These are phyloP conservation scores for Candida nanaspora DNA, from an alignment of 805 yeast genomes.

Conservation along the genomic window DNA sequence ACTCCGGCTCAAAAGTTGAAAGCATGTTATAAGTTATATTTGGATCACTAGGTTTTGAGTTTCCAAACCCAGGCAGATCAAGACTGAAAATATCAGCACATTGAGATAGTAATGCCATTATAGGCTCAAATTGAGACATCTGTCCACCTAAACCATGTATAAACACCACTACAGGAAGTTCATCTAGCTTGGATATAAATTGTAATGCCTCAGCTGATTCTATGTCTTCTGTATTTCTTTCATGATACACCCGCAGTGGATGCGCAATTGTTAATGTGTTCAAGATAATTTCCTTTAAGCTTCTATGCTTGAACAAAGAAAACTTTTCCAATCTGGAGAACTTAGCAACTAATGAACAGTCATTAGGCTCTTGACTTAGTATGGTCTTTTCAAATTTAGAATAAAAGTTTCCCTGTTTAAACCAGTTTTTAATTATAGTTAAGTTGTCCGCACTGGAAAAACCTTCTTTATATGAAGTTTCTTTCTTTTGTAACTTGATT, in stretches of 20 bases:
- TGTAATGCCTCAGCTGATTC: constrained; percentile 11
- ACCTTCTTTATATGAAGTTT: not conserved
- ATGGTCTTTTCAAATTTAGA: constrained; percentile 36
- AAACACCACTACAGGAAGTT: constrained; percentile 55
- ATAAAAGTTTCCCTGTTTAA: constrained; percentile 9
- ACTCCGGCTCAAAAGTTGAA: constrained; percentile 10
- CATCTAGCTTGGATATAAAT: constrained; percentile 30
- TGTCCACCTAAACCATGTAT: constrained; percentile 92
- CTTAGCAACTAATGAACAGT: constrained; percentile 46
- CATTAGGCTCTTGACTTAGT: constrained; percentile 40
- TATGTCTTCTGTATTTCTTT: constrained; percentile 15
- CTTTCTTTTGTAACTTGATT: constrained; percentile 1
- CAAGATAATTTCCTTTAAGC: constrained; percentile 25
- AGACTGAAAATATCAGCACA: constrained; percentile 59
- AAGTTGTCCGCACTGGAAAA: not conserved
- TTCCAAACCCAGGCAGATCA: constrained; percentile 90
- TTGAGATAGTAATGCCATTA: constrained; percentile 55
- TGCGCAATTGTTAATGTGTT: constrained; percentile 42
- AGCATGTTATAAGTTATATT: constrained; percentile 12
- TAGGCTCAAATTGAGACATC: constrained; percentile 73
- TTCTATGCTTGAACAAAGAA: constrained; percentile 18
- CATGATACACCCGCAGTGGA: constrained; percentile 34
- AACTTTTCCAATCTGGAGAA: constrained; percentile 34
- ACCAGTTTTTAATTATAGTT: not conserved
- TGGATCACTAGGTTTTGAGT: constrained; percentile 24